Base-by-base conservation (phyloP, 1,139 yeast genomes). In the Saccharomyces hybrid region DNA sequence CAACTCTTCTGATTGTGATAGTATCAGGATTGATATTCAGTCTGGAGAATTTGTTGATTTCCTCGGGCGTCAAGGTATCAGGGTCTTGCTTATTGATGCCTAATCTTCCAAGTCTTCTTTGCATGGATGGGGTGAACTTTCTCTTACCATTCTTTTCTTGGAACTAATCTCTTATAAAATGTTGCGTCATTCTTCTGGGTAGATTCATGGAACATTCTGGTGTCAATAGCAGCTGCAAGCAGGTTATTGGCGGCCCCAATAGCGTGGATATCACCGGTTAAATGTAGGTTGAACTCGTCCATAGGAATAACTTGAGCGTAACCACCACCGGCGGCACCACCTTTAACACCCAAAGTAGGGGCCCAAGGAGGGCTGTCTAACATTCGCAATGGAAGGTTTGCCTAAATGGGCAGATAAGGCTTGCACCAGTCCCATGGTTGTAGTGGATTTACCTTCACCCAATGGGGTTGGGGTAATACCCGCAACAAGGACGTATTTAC, bases 281-380 rank as follows among this genome's bases (percentile, higher is more conserved):
- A 76, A 70, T 86, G 93, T 85, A 86, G 80, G 73, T 86, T 86
- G 74, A 86, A 86, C 69, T 86, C 93, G 69, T 86, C 95, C 93
- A 86, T 86, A 52, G 95, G 95, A 66, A 86, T 86, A 26, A 86
- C 93, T 71, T 86, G 93, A 6, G 95, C 79, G 67, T 85, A 86
- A 53, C 93, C 93, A 68, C 93, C 95, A 63, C 95, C 95, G 9
- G 95, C 93, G 58, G 95, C 95, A 71, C 93, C 93, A 68, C 95
- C 95, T 71, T 86, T 86, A 56, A 86, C 88, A 71, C 95, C 95
- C 65, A 86, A 86, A 8, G 93, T 86, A n/a, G 53, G 95, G 95
- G 24, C 95, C 95, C 91, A 86, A 85, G 12, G 90, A 84, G 12
- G 95, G 93, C 68, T 86, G 95, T 72, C 95, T 80, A 50, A 86